Conservation (phyloP, 2,329 filamentous ascomycete genomes). For the Chrysoporthe austroafricana region DNA sequence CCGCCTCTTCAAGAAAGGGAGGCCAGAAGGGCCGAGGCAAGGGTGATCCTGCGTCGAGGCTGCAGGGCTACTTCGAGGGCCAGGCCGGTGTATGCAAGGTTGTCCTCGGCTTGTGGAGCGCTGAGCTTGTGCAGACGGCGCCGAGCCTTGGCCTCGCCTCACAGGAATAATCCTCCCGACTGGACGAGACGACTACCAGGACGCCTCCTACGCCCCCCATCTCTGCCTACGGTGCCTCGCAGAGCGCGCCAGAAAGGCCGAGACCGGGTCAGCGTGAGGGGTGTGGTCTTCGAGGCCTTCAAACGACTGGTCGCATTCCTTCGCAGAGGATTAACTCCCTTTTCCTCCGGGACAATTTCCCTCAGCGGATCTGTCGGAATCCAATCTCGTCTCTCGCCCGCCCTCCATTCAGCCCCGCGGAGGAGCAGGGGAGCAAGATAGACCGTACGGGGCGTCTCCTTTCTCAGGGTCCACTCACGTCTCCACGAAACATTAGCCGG, state of each 20-base stretch:
- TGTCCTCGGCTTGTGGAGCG: constrained; percentile 8
- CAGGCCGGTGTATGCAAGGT: background rate
- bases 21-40: constrained; percentile 6
- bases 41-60: constrained; percentile 11
- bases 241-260: background rate
- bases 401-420: constrained; percentile 18
- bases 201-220: background rate
- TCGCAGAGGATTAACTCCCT: constrained; percentile 11
- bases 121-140: constrained; percentile 5
- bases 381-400: constrained; percentile 25
- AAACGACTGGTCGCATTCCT: constrained; percentile 17
- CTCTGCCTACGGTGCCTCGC: background rate
- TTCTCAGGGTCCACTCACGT: constrained; percentile 30
- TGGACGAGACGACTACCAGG: background rate
- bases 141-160: background rate
- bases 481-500: constrained; percentile 42
- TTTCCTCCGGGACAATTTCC: constrained; percentile 11
- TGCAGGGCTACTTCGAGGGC: constrained; percentile 5
- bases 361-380: constrained; percentile 26
- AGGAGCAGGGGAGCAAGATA: constrained; percentile 25
- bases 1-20: constrained; percentile 8
- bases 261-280: background rate
- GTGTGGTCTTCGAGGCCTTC: constrained; percentile 2
- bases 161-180: background rate
- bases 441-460: constrained; percentile 30